Percentiles rank a stretch among this genome's conserved stretches.
These are phyloP conservation scores for Haplosporangium sp. DNA, from an alignment of 371 early-diverging fungal species.

Conservation along the genomic window DNA sequence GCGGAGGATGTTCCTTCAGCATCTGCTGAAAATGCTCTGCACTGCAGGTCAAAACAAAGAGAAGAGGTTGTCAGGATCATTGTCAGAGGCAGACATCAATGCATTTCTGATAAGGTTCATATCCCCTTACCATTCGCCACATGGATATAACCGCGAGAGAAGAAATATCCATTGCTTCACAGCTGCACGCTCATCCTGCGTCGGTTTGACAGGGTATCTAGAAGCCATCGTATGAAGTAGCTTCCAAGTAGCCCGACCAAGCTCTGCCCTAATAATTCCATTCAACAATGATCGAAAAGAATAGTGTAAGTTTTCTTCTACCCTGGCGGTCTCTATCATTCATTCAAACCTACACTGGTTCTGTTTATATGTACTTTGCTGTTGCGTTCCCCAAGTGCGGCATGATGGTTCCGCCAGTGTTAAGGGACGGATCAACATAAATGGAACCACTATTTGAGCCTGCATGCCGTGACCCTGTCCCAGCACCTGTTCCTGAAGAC, in stretches of 20 bases:
- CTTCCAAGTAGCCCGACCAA: constrained; percentile 87
- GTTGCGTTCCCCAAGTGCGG: constrained; percentile 85
- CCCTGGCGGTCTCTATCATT: not conserved
- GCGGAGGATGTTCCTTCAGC: constrained; percentile 89
- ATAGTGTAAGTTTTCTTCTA: not conserved
- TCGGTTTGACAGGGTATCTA: constrained; percentile 91
- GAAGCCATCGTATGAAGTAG: constrained; percentile 98
- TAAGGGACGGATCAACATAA: constrained; percentile 33
- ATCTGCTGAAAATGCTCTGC: constrained; percentile 87
- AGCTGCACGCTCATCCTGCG: constrained; percentile 81
- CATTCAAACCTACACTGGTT: not conserved
- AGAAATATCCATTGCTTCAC: constrained; percentile 84
- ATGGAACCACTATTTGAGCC: not conserved
- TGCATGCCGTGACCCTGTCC: too few relatives aligned
- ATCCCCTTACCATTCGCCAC: constrained; percentile 99
- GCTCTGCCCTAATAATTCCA: constrained; percentile 71
- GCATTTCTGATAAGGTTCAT: constrained; percentile 1
- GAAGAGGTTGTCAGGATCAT: not conserved
- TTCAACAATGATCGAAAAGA: not conserved
- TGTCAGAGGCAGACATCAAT: not conserved
- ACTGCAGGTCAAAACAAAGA: constrained; percentile 55
- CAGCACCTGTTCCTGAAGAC: not conserved
- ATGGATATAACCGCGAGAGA: constrained; percentile 95
- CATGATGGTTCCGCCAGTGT: constrained; percentile 72
- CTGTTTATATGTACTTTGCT: constrained; percentile 76